phyloP scores from a whole-genome alignment of 495 filamentous ascomycete genomes.

The Aspergillus affinis region DNA sequence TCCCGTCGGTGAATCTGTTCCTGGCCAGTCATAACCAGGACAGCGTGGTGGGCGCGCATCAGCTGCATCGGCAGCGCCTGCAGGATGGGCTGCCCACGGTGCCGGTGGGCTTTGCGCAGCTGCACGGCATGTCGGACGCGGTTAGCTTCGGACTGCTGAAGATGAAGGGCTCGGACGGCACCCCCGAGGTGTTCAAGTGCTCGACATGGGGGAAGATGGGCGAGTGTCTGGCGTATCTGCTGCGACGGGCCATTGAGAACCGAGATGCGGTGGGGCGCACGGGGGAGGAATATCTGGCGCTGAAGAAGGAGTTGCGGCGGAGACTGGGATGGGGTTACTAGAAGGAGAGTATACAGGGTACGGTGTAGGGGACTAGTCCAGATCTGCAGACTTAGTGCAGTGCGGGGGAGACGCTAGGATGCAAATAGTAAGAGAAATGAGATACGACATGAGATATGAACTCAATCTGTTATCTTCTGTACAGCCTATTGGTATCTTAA shows the following conservation, averaged over 20 bases:
- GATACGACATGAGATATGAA: too few species aligned
- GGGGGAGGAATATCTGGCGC: constrained; percentile 63
- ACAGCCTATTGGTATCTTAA: too few species aligned
- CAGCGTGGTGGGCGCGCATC: constrained; percentile 33
- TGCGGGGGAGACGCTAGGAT: too few species aligned
- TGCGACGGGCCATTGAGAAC: constrained; percentile 87
- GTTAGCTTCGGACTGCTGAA: constrained; percentile 73
- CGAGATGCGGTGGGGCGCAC: constrained; percentile 79
- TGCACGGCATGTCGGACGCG: constrained; percentile 93
- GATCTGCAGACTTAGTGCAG: too few species aligned
- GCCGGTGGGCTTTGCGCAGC: constrained; percentile 54
- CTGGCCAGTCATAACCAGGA: constrained; percentile 45
- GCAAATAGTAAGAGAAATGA: too few species aligned
- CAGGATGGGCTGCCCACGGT: constrained; percentile 32
- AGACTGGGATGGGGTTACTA: constrained; percentile 35
- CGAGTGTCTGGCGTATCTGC: constrained; percentile 85
- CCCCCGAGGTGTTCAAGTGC: constrained; percentile 74
- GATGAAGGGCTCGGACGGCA: constrained; percentile 36
- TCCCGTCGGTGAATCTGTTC: constrained; percentile 39
- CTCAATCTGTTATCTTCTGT: too few species aligned
- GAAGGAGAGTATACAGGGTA: neutral
- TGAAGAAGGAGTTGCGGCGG: constrained; percentile 64
- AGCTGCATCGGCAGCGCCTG: constrained; percentile 33
- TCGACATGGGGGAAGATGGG: constrained; percentile 80
- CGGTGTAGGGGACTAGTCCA: too few species aligned